These are phyloP conservation scores for Penicillium paxilli DNA, from an alignment of 495 filamentous ascomycete genomes.

Conservation along the genomic window DNA sequence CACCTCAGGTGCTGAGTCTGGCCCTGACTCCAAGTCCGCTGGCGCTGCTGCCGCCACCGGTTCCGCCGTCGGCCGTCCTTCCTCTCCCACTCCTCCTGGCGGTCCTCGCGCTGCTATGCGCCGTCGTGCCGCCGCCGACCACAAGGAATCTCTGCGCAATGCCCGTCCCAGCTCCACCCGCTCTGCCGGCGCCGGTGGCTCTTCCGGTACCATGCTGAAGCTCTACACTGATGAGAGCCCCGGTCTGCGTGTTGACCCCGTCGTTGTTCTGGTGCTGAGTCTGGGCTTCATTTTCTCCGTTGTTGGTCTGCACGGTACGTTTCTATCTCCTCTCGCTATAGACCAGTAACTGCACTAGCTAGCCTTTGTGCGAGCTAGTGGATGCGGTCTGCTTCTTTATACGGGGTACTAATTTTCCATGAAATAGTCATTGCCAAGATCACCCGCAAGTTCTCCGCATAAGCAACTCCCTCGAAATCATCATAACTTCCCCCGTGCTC, in stretches of 20 bases:
- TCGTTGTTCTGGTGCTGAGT: constrained; percentile 91
- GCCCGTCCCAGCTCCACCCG: constrained; percentile 85
- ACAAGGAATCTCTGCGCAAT: constrained; percentile 93
- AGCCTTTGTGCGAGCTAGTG: too few species aligned
- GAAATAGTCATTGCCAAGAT: constrained; percentile 92
- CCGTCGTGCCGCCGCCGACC: constrained; percentile 89
- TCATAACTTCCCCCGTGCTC: not conserved
- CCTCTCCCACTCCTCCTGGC: constrained; percentile 88
- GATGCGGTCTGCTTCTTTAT: constrained; percentile 16
- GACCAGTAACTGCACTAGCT: too few species aligned
- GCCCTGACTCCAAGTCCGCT: constrained; percentile 61
- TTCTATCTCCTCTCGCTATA: too few species aligned
- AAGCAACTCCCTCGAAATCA: constrained; percentile 18
- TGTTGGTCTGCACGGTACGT: constrained; percentile 91
- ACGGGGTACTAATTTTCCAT: not conserved
- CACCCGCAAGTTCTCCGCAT: constrained; percentile 80
- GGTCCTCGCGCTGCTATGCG: constrained; percentile 93
- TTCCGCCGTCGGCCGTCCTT: constrained; percentile 69
- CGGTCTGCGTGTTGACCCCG: constrained; percentile 93
- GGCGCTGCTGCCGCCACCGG: constrained; percentile 62
- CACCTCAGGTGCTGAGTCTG: constrained; percentile 51
- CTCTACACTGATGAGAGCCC: constrained; percentile 99
- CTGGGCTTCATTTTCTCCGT: constrained; percentile 98
- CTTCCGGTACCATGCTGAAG: constrained; percentile 96
- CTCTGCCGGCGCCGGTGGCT: constrained; percentile 91